Evolutionary conservation across 768 basidiomycete species (phyloP), one percentile per base, ranked within the genome.

Genomic region (Naganishia antarctica): DNA sequence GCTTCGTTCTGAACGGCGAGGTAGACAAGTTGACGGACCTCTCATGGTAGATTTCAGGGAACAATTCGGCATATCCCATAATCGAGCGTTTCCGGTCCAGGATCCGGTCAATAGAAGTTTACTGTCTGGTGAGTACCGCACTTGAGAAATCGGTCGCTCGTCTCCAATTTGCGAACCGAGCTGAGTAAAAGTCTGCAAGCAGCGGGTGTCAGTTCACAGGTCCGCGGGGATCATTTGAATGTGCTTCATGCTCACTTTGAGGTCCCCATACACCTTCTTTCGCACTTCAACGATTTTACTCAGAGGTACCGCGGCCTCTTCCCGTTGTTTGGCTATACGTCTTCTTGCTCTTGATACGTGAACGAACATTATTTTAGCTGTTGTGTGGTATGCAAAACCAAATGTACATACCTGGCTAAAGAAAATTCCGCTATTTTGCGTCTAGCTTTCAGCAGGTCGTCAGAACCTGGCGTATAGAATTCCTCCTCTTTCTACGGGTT

Each of bases 111-210:
- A 89, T 50, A 97, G 83, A 64, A 88, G 82, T 72, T 89, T 79
- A 74, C 87, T 88, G 75, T 97, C 89, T 8, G 96, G 96, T 3
- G 94, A 85, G 77, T 98, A 98, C 41, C 96, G 87, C 29, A 97
- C 90, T 79, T 89, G 87, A 1, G 91, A 88, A 68, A 98, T 85
- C 0, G 96, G 92, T 45, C 96, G 84, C 69, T 96, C 92, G 76
- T 97, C 96, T 61, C 92, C 96, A 69, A 98, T 92, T 82, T 98
- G 94, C 0, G 96, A 97, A 25, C 96, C 96, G 47, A 98, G 84
- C 71, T 92, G 94, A 50, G 85, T 82, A 77, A 89, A 92, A 78
- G 86, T 89, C 90, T 93, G 70, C 0, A 31, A 1, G 21, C 60
- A 40, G 11, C 1, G 4, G 43, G 25, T 60, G 4, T 15, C 5